Evolutionary conservation across 345 rosid genomes (phyloP), one percentile per base, ranked within the genome.

Genomic region (Dimocarpus longan): DNA sequence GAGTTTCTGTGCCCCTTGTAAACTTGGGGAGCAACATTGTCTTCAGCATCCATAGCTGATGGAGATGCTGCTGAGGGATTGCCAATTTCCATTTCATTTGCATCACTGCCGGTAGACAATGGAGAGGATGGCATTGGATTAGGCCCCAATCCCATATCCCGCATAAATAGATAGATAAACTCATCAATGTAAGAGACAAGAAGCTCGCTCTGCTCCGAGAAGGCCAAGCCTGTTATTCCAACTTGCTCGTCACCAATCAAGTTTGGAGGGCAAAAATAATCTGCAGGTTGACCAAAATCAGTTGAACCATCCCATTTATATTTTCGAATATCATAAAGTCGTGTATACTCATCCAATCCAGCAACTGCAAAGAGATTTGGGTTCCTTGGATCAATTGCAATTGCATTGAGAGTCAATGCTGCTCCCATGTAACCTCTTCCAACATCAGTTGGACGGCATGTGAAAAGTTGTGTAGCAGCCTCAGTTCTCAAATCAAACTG

Each of bases 151-250:
- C 99, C 98, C 98, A 96, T 96, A 63, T 82, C 88, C 52, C 40
- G 82, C 0, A 89, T 79, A 74, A 96, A 94, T 46, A 96, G 93
- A 82, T 96, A 94, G 78, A 96, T 90, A 83, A 71, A 84, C 39
- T 96, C 98, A 11, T 91, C 87, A 79, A 78, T 89, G 82, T 96
- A 94, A 3, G 98, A 89, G 78, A 86, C 97, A 10, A 96, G 93
- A 82, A 96, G 97, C 80, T 96, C 99, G 6, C 97, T 93, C 80
- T 90, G 95, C 78, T 89, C 93, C 0, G 98, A 96, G 86, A 90
- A 96, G 69, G 97, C 89, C 81, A 96, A 91, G 70, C 98, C 97
- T 8, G 98, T 96, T 60, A 96, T 91, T 71, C 97, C 98, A 75
- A 90, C 86, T 9, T 79, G 70, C 4, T 28, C 79, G 76, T 88